phyloP scores from a whole-genome alignment of 2,329 filamentous ascomycete species.

The Triangularia setosa region DNA sequence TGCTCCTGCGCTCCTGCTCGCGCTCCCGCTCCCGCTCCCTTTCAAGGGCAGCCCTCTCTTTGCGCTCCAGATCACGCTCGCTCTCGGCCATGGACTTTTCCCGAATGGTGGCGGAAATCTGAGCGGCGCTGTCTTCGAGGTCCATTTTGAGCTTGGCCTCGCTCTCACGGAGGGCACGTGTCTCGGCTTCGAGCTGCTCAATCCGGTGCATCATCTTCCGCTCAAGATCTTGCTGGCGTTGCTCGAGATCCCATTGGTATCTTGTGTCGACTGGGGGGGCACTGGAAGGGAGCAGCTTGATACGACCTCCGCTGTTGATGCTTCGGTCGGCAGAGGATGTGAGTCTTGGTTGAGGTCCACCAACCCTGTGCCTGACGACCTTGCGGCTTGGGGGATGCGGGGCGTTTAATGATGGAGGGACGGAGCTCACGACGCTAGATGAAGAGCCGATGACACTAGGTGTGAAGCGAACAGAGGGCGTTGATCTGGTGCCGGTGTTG shows the following conservation, averaged over 20 bases:
- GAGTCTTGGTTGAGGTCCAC: conserved; percentile 11
- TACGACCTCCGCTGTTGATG: conserved; percentile 16
- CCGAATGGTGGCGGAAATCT: not conserved
- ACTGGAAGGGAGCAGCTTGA: conserved; percentile 23
- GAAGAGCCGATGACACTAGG: conserved; percentile 25
- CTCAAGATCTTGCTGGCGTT: conserved; percentile 21
- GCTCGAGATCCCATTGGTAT: conserved; percentile 20
- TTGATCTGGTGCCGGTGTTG: conserved; percentile 22
- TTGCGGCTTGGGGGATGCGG: conserved; percentile 16
- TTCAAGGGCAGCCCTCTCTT: conserved; percentile 28
- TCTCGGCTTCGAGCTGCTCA: conserved; percentile 35
- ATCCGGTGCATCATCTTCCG: conserved; percentile 34
- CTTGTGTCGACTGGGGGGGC: conserved; percentile 14
- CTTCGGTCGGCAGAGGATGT: conserved; percentile 17
- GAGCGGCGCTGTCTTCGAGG: conserved; percentile 25
- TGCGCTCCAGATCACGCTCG: not conserved
- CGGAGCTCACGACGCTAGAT: conserved; percentile 16
- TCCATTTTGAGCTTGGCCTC: conserved; percentile 31
- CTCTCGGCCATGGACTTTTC: not conserved
- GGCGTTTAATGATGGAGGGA: conserved; percentile 5
- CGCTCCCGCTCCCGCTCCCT: conserved; percentile 28
- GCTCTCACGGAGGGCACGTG: conserved; percentile 29
- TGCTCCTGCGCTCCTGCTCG: conserved; percentile 19
- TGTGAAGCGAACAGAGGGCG: conserved; percentile 27
- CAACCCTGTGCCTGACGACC: conserved; percentile 18